phyloP scores from a whole-genome alignment of 202 grass and related monocot species.

The Schoenoplectus triqueter region DNA sequence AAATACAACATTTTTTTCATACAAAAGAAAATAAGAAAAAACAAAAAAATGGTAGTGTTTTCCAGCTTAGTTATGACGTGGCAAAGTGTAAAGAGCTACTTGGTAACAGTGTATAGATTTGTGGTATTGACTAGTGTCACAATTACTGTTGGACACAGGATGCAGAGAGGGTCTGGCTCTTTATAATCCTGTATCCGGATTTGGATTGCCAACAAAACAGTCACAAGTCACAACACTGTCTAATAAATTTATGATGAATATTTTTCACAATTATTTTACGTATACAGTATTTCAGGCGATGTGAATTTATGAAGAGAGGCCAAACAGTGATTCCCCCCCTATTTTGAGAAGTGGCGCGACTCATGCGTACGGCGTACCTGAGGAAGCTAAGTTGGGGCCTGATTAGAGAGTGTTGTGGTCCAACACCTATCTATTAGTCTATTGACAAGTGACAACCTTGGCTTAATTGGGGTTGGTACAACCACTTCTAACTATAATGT shows the following conservation, averaged over 20 bases:
- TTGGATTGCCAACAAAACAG: no score
- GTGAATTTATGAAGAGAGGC: neutral
- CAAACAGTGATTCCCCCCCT: neutral
- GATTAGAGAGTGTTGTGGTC: neutral
- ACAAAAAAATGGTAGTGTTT: neutral
- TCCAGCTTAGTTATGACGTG: neutral
- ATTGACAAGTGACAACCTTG: neutral
- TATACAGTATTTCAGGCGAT: no score
- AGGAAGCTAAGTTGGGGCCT: neutral
- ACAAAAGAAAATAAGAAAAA: neutral
- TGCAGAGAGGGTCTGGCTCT: no score
- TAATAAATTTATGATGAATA: no score
- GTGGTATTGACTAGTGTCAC: neutral
- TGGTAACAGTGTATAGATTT: neutral
- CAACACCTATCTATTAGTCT: neutral
- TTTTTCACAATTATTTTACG: no score
- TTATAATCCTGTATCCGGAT: no score
- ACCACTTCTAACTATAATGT: slow-evolving; percentile 24
- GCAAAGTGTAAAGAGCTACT: slow-evolving; percentile 1
- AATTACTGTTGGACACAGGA: neutral
- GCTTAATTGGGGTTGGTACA: slow-evolving; percentile 30
- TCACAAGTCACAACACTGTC: no score
- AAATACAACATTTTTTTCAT: neutral
- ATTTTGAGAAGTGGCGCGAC: neutral
- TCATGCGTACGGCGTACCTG: neutral